phyloP scores from a whole-genome alignment of 2,329 filamentous ascomycete species.

The Colletotrichum spinosum region DNA sequence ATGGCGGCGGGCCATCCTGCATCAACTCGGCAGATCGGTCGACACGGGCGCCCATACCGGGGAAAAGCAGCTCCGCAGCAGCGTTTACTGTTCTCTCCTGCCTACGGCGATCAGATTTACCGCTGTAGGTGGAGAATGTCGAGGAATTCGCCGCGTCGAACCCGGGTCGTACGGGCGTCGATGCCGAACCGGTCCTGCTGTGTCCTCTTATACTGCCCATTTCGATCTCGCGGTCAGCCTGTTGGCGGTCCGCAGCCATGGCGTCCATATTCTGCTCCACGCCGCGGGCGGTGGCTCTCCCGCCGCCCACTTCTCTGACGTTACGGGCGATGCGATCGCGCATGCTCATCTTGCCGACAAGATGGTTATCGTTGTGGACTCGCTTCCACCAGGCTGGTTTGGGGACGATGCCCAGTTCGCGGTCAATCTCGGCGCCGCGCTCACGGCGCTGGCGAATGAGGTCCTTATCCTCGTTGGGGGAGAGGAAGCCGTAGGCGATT shows the following conservation, averaged over 20 bases:
- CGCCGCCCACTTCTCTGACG: constrained; percentile 65
- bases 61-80: constrained; percentile 63
- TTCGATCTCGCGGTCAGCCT: constrained; percentile 51
- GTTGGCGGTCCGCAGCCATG: constrained; percentile 45
- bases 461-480: constrained; percentile 77
- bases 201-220: constrained; percentile 46
- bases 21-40: constrained; percentile 54
- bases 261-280: constrained; percentile 55
- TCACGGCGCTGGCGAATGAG: constrained; percentile 72
- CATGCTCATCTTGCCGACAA: constrained; percentile 53
- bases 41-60: constrained; percentile 48
- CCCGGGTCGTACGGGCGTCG: constrained; percentile 40
- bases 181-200: constrained; percentile 29
- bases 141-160: constrained; percentile 38
- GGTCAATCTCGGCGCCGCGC: constrained; percentile 67
- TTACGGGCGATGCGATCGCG: constrained; percentile 66
- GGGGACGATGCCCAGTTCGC: constrained; percentile 68
- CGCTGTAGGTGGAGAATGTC: constrained; percentile 49
- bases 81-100: constrained; percentile 56
- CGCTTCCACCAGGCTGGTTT: constrained; percentile 77
- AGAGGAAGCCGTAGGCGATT: constrained; percentile 66
- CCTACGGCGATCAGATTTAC: constrained; percentile 58
- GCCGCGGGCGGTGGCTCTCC: constrained; percentile 55
- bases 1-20: constrained; percentile 57
- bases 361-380: constrained; percentile 56